phyloP scores from a whole-genome alignment of 495 filamentous ascomycete species.

The Friedmanniomyces simplex region DNA sequence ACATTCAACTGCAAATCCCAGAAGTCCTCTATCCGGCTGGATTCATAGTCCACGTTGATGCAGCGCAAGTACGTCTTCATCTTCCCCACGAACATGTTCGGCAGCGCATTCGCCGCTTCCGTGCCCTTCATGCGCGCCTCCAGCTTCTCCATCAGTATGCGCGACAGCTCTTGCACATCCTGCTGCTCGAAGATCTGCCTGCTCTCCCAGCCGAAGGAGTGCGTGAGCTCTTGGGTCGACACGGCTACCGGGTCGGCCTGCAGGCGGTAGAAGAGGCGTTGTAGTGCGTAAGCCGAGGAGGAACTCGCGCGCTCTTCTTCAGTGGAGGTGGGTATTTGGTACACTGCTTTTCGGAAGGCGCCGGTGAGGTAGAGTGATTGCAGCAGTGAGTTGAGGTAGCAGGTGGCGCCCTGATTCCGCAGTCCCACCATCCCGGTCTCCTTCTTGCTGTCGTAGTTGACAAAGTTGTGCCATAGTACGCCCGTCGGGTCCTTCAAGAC shows the following conservation, averaged over 20 bases:
- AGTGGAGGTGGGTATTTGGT: constrained; percentile 72
- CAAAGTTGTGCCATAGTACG: constrained; percentile 98
- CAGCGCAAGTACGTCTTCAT: constrained; percentile 97
- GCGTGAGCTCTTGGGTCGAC: constrained; percentile 81
- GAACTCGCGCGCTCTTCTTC: constrained; percentile 64
- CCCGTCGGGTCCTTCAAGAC: constrained; percentile 95
- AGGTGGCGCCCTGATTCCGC: constrained; percentile 96
- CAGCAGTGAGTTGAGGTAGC: constrained; percentile 93
- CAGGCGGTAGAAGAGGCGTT: constrained; percentile 86
- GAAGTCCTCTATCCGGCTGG: constrained; percentile 88
- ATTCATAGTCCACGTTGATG: constrained; percentile 96
- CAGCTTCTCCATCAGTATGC: constrained; percentile 92
- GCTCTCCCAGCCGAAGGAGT: constrained; percentile 96
- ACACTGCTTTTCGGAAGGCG: constrained; percentile 93
- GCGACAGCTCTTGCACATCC: constrained; percentile 92
- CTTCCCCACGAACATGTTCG: constrained; percentile 87
- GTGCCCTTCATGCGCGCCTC: constrained; percentile 98
- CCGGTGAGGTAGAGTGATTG: constrained; percentile 98
- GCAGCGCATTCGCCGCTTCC: constrained; percentile 79
- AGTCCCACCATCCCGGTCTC: constrained; percentile 95
- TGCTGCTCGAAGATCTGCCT: constrained; percentile 98
- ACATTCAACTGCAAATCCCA: constrained; percentile 99
- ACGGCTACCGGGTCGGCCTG: constrained; percentile 76
- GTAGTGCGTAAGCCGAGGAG: constrained; percentile 88
- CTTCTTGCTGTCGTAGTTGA: constrained; percentile 97